Percentiles rank a stretch among this genome's conserved stretches.
Conservation (phyloP, 2,329 filamentous ascomycete species). For the Aspergillus neoniger region DNA sequence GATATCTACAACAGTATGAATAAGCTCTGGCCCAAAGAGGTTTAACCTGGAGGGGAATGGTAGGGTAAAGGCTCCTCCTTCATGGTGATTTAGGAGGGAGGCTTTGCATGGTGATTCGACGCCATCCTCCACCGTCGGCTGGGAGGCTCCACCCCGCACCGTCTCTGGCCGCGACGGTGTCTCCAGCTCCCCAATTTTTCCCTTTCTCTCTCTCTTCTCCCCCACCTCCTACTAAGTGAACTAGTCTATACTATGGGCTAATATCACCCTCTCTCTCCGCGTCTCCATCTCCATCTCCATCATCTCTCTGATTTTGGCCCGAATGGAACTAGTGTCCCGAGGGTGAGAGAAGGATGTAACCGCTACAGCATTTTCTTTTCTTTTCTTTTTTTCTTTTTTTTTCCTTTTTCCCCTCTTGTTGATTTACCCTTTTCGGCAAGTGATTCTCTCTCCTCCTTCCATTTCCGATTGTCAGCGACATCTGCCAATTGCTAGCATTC, state of each 20-base stretch:
- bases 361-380: background rate
- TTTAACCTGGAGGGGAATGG: slow-evolving; percentile 2
- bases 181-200: slow-evolving; percentile 3
- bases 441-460: background rate
- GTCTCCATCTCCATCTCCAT: background rate
- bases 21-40: background rate
- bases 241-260: background rate
- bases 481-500: background rate
- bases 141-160: background rate
- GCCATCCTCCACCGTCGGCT: background rate
- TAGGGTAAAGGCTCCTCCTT: background rate
- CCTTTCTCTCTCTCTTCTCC: background rate
- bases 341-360: too few relatives aligned
- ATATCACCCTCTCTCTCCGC: slow-evolving; percentile 2
- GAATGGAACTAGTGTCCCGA: background rate
- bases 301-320: background rate
- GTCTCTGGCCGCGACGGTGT: background rate
- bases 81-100: background rate
- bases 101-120: slow-evolving; percentile 3
- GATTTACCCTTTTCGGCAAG: background rate
- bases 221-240: background rate
- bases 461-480: background rate
- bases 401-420: background rate
- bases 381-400: background rate
- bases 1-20: background rate